phyloP scores from a whole-genome alignment of 768 basidiomycete genomes.

The Calocybe indica region DNA sequence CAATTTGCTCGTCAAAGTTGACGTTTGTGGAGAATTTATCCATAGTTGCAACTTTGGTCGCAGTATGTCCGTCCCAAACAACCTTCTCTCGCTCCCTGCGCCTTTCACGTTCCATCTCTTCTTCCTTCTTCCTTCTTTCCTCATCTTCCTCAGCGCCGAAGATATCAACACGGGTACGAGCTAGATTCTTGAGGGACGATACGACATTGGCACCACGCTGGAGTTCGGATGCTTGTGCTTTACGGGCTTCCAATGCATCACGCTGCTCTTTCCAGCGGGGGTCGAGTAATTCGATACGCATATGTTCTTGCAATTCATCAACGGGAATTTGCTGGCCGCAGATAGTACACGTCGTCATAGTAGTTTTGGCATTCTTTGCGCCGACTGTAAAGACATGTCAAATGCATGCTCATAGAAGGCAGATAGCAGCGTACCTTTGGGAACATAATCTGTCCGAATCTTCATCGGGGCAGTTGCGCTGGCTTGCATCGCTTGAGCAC shows the following conservation, averaged over 20 bases:
- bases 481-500: conserved; percentile 77
- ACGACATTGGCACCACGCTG: conserved; percentile 92
- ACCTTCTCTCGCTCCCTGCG: conserved; percentile 90
- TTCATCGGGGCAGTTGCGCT: conserved; percentile 82
- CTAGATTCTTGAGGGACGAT: conserved; percentile 87
- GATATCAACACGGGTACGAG: conserved; percentile 93
- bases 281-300: conserved; percentile 96
- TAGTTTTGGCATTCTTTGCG: conserved; percentile 55
- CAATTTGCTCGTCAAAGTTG: conserved; percentile 97
- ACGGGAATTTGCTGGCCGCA: conserved; percentile 96
- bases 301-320: conserved; percentile 94
- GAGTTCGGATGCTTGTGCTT: conserved; percentile 82
- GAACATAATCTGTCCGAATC: conserved; percentile 94
- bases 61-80: conserved; percentile 98
- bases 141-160: conserved; percentile 95
- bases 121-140: conserved; percentile 79
- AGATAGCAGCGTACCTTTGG: conserved; percentile 61
- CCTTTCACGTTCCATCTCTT: conserved; percentile 76
- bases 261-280: conserved; percentile 98
- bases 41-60: conserved; percentile 85
- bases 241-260: conserved; percentile 81
- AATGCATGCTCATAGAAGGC: neutral
- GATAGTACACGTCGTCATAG: conserved; percentile 84
- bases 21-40: conserved; percentile 92
- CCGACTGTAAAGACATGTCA: conserved; percentile 43